A percentile compares a stretch with the other conserved stretches of the same genome.
These are phyloP conservation scores for Alloteropsis semialata DNA, from an alignment of 176 grass and related monocot genomes.

Conservation along the genomic window DNA sequence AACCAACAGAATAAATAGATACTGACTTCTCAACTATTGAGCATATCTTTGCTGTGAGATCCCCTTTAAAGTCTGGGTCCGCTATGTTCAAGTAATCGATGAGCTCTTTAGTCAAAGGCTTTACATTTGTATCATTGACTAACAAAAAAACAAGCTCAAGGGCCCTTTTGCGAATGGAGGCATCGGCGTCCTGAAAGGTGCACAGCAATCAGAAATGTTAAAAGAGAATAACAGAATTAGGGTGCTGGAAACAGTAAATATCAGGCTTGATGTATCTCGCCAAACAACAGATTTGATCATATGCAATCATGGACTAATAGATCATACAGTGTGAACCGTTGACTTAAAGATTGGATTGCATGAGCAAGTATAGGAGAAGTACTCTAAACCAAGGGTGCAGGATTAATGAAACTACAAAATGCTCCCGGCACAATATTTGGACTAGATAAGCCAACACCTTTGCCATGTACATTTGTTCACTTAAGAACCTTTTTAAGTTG, in stretches of 20 bases:
- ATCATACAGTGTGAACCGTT: neutral
- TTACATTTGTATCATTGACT: conserved; percentile 89
- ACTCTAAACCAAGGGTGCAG: neutral
- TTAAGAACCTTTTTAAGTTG: neutral
- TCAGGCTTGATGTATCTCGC: neutral
- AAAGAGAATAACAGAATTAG: conserved; percentile 13
- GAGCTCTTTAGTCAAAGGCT: conserved; percentile 88
- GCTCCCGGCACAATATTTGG: neutral
- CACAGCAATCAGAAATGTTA: conserved; percentile 27
- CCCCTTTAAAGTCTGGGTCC: conserved; percentile 93
- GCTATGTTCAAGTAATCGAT: conserved; percentile 78
- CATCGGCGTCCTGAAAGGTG: conserved; percentile 85
- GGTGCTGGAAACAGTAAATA: conserved; percentile 16
- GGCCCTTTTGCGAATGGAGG: conserved; percentile 98
- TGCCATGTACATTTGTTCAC: neutral
- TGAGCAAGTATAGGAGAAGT: conserved; percentile 4
- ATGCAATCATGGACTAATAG: conserved; percentile 6
- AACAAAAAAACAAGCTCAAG: conserved; percentile 87
- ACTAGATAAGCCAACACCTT: conserved; percentile 1
- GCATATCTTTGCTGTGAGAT: conserved; percentile 91
- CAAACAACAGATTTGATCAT: conserved; percentile 1
- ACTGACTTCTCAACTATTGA: conserved; percentile 88
- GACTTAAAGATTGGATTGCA: neutral
- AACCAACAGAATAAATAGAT: neutral
- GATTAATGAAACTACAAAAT: neutral